Evolutionary conservation across 2,329 filamentous ascomycete species (phyloP).

Genomic region (Endoconidiophora polonica): DNA sequence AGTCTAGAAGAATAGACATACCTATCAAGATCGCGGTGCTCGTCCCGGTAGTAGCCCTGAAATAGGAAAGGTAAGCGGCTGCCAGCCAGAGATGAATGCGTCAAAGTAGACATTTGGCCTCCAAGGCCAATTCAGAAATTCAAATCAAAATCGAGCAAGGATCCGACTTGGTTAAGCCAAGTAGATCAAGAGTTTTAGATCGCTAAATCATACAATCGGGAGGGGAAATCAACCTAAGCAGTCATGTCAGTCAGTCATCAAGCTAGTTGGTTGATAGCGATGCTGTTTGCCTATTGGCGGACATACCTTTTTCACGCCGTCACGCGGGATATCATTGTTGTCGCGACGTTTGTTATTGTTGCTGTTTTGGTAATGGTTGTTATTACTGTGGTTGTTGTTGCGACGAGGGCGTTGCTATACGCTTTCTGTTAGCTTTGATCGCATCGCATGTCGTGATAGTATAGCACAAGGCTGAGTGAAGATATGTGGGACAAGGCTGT

Average conservation of each 20-base stretch:
- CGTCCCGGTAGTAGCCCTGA: conserved; percentile 39
- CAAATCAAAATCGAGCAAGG: conserved; percentile 2
- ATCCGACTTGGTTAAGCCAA: neutral
- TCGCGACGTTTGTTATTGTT: conserved; percentile 11
- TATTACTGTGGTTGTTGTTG: neutral
- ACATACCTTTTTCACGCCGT: conserved; percentile 70
- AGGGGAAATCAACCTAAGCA: conserved; percentile 11
- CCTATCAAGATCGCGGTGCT: conserved; percentile 54
- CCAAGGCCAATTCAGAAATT: neutral
- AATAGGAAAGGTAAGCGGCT: conserved; percentile 23
- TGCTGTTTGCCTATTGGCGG: no score
- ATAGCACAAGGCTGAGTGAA: conserved; percentile 3
- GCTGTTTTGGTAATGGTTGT: neutral
- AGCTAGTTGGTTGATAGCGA: neutral
- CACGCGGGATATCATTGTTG: conserved; percentile 12
- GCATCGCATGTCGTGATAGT: neutral
- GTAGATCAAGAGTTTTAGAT: neutral
- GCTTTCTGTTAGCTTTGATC: neutral
- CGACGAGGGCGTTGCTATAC: conserved; percentile 6
- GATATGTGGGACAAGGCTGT: neutral
- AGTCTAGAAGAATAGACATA: conserved; percentile 23
- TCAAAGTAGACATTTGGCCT: conserved; percentile 3
- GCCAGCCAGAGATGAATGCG: conserved; percentile 4
- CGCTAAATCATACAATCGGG: conserved; percentile 3
- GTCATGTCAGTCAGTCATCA: neutral